Conservation (phyloP, 371 early-diverging fungal genomes). For the Mucor lusitanicus region DNA sequence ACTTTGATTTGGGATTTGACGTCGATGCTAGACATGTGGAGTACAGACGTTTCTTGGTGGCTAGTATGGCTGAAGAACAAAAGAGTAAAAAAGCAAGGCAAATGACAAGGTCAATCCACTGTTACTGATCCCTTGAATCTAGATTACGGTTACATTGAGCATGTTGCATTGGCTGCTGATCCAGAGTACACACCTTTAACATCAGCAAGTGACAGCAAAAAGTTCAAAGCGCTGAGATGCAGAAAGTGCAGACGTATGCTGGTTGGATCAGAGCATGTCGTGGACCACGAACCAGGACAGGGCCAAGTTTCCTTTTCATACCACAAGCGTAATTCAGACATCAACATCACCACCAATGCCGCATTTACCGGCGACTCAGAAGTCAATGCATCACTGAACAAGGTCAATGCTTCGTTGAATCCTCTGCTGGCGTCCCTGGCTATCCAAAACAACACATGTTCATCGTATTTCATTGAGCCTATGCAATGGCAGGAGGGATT, state of each 20-base stretch:
- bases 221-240: constrained; percentile 42
- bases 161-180: constrained; percentile 53
- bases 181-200: constrained; percentile 37
- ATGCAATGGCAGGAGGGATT: constrained; percentile 81
- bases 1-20: constrained; percentile 55
- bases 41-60: constrained; percentile 75
- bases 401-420: constrained; percentile 36
- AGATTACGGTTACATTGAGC: constrained; percentile 47
- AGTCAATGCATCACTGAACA: constrained; percentile 8
- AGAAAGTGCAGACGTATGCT: constrained; percentile 63
- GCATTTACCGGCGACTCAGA: constrained; percentile 15
- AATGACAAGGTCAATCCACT: not conserved
- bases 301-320: constrained; percentile 76
- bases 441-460: constrained; percentile 53
- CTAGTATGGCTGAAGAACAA: constrained; percentile 55
- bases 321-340: constrained; percentile 62
- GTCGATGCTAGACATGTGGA: constrained; percentile 57
- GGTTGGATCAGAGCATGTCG: constrained; percentile 61
- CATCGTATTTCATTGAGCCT: constrained; percentile 83
- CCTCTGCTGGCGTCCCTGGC: constrained; percentile 49
- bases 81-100: constrained; percentile 43
- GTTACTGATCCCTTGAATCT: not conserved
- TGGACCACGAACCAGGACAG: constrained; percentile 71
- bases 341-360: constrained; percentile 34
- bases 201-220: constrained; percentile 14